Conservation (phyloP, 192 early-diverging fungal genomes). For the Rhizoclosmatium sp. region DNA sequence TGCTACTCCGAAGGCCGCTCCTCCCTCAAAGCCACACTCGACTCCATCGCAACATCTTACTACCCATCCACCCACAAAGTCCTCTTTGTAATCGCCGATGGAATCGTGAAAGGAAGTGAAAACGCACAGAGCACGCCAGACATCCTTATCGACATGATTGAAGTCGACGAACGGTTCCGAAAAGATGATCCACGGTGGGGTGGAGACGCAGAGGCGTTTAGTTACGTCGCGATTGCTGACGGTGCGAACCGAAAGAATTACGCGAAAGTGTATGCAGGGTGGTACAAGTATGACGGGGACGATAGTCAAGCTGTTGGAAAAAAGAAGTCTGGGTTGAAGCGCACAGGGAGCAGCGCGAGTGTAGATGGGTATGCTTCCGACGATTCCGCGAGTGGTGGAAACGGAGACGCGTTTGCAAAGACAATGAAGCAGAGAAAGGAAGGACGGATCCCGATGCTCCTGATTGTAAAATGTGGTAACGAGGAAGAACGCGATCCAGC, state of each 20-base stretch:
- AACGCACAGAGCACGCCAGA: conserved; percentile 86
- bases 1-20: conserved; percentile 90
- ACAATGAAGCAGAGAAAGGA: conserved; percentile 44
- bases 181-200: conserved; percentile 54
- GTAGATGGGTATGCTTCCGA: neutral
- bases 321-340: conserved; percentile 1
- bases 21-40: conserved; percentile 79
- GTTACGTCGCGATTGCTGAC: conserved; percentile 85
- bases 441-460: conserved; percentile 54
- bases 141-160: conserved; percentile 81
- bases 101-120: conserved; percentile 71
- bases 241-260: conserved; percentile 91
- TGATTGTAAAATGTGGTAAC: conserved; percentile 63
- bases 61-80: conserved; percentile 90
- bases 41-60: conserved; percentile 84
- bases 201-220: conserved; percentile 47
- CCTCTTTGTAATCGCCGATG: conserved; percentile 89
- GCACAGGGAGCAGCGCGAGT: neutral
- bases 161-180: conserved; percentile 55
- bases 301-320: neutral
- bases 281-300: conserved; percentile 51
- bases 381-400: neutral
- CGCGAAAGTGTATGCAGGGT: conserved; percentile 75
- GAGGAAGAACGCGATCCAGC: conserved; percentile 44
- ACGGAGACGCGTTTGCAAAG: conserved; percentile 17